Evolutionary conservation across 2,329 filamentous ascomycete genomes (phyloP).

Genomic region (Penicillium sp.): DNA sequence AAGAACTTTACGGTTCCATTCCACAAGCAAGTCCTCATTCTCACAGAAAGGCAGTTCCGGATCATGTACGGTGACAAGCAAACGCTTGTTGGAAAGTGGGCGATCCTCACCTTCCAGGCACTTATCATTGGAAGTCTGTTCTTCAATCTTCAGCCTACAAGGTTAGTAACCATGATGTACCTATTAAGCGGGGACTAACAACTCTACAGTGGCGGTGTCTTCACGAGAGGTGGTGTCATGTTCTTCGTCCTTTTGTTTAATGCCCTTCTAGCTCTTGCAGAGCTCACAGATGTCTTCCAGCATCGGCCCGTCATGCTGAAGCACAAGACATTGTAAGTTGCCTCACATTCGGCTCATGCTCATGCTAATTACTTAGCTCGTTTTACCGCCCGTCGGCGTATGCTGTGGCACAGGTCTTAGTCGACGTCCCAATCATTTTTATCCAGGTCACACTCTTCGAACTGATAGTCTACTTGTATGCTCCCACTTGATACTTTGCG

Average conservation of each 20-base stretch:
- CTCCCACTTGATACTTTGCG: neutral
- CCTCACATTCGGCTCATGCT: too few species aligned
- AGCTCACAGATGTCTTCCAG: slow-evolving; percentile 65
- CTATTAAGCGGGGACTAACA: neutral
- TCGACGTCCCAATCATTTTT: slow-evolving; percentile 62
- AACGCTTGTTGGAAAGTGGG: slow-evolving; percentile 57
- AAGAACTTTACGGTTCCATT: slow-evolving; percentile 61
- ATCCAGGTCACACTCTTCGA: slow-evolving; percentile 65
- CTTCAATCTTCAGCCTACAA: slow-evolving; percentile 58
- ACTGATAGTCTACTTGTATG: slow-evolving; percentile 63
- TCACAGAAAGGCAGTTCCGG: slow-evolving; percentile 60
- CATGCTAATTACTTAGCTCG: slow-evolving; percentile 44
- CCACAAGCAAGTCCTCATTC: slow-evolving; percentile 55
- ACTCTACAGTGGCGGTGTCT: slow-evolving; percentile 54
- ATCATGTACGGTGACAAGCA: slow-evolving; percentile 61
- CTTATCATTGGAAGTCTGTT: slow-evolving; percentile 57
- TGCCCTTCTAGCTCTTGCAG: slow-evolving; percentile 63
- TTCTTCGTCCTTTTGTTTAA: slow-evolving; percentile 70
- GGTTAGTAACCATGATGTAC: slow-evolving; percentile 26
- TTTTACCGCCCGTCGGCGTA: slow-evolving; percentile 69
- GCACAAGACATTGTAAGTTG: slow-evolving; percentile 66
- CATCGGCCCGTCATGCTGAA: slow-evolving; percentile 70
- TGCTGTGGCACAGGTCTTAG: slow-evolving; percentile 62
- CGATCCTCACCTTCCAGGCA: slow-evolving; percentile 51
- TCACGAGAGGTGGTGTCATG: slow-evolving; percentile 64